Evolutionary conservation across 1,139 yeast genomes (phyloP).

Genomic region (Taphrina sp.): DNA sequence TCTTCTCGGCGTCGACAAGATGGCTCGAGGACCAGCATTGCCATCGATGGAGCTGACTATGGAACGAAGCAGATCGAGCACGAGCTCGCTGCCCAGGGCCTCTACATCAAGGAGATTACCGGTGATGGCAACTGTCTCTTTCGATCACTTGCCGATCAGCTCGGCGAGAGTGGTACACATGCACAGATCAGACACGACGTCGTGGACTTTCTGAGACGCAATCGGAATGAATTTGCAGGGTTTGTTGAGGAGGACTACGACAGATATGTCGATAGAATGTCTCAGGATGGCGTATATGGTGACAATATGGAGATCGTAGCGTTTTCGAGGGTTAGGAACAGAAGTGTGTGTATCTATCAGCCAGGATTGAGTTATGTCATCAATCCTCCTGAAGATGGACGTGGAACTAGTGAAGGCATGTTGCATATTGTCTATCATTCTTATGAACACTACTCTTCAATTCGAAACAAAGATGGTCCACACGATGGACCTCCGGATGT

Average conservation of each 20-base stretch:
- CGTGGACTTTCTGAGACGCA: constrained; percentile 43
- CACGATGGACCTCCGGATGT: constrained; percentile 46
- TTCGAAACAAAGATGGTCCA: constrained; percentile 46
- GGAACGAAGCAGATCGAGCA: constrained; percentile 36
- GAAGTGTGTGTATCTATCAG: constrained; percentile 46
- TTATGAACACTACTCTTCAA: constrained; percentile 50
- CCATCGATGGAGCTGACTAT: constrained; percentile 13
- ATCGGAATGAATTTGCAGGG: constrained; percentile 38
- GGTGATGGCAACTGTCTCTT: constrained; percentile 51
- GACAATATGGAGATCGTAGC: constrained; percentile 50
- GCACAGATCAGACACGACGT: constrained; percentile 43
- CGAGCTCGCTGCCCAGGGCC: constrained; percentile 43
- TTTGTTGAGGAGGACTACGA: constrained; percentile 42
- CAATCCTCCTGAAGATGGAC: constrained; percentile 5
- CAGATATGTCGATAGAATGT: constrained; percentile 45
- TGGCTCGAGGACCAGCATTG: not conserved
- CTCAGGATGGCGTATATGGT: constrained; percentile 47
- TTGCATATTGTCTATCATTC: constrained; percentile 48
- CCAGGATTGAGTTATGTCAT: constrained; percentile 45
- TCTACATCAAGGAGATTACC: constrained; percentile 46
- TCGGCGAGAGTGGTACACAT: constrained; percentile 43
- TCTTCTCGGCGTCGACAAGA: not conserved
- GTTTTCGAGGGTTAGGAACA: constrained; percentile 43
- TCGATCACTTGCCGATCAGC: constrained; percentile 49
- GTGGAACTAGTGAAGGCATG: constrained; percentile 16